phyloP scores from a whole-genome alignment of 345 rosid genomes.

The Rhizophora apiculata region DNA sequence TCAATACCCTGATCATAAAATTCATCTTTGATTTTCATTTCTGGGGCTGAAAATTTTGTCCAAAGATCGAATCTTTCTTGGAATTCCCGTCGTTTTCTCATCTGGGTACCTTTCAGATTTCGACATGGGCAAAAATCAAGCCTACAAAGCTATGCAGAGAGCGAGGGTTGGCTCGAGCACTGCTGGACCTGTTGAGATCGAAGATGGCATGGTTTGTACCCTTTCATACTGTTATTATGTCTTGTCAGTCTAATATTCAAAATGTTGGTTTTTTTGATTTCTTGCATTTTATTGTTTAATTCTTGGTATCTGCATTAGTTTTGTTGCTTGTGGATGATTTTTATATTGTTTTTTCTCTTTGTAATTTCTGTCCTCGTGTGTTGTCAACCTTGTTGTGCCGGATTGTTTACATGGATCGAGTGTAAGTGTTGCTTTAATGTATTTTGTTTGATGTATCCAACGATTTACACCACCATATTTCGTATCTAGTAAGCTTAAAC shows the following conservation, averaged over 20 bases:
- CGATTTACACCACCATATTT: no score
- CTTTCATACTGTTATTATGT: conserved; percentile 45
- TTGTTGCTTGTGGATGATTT: no score
- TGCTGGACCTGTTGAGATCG: conserved; percentile 81
- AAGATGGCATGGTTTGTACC: conserved; percentile 99
- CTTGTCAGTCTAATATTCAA: background rate
- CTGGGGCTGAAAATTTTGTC: conserved; percentile 1
- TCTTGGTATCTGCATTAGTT: no score
- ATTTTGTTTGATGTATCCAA: no score
- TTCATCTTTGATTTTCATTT: background rate
- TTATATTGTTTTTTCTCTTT: no score
- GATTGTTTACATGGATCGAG: no score
- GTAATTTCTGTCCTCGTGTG: no score
- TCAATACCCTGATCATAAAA: conserved; percentile 5
- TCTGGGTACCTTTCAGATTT: conserved; percentile 20
- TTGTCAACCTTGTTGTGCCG: no score
- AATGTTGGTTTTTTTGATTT: background rate
- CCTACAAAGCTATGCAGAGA: conserved; percentile 99
- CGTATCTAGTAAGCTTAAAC: no score
- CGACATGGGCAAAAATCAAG: conserved; percentile 92
- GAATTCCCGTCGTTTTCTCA: conserved; percentile 4
- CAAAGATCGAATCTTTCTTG: background rate
- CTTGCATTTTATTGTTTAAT: background rate
- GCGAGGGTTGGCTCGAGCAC: conserved; percentile 82
- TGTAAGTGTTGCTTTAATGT: no score